These are phyloP conservation scores for Plenodomus lindquistii DNA, from an alignment of 2,329 filamentous ascomycete species.

Conservation along the genomic window DNA sequence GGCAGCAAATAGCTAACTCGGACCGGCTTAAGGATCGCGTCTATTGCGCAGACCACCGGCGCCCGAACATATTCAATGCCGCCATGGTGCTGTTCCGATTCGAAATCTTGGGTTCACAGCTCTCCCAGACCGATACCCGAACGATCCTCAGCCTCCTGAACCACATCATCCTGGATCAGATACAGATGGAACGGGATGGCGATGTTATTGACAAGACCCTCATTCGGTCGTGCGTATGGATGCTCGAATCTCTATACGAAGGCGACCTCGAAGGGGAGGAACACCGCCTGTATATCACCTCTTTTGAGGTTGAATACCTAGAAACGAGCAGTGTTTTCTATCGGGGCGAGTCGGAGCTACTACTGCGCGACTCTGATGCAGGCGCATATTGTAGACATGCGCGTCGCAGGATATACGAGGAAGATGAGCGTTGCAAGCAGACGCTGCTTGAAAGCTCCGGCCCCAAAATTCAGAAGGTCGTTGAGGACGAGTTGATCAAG, in stretches of 20 bases:
- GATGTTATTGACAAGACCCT: conserved; percentile 84
- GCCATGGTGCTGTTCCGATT: conserved; percentile 89
- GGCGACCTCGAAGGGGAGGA: conserved; percentile 75
- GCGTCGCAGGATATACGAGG: conserved; percentile 74
- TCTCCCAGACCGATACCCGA: conserved; percentile 49
- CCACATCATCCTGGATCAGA: conserved; percentile 83
- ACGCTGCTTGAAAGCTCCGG: conserved; percentile 75
- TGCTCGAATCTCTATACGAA: conserved; percentile 89
- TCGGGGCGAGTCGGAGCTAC: conserved; percentile 68
- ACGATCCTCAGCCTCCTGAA: conserved; percentile 76
- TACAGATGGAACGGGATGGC: conserved; percentile 88
- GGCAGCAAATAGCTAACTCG: conserved; percentile 22
- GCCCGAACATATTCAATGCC: conserved; percentile 78
- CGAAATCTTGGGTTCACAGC: conserved; percentile 70
- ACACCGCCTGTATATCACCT: conserved; percentile 79
- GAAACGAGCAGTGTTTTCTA: conserved; percentile 75
- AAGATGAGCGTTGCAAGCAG: conserved; percentile 79
- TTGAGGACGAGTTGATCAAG: conserved; percentile 80
- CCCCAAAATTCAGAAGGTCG: conserved; percentile 72
- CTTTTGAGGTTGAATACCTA: conserved; percentile 81
- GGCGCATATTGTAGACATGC: conserved; percentile 80
- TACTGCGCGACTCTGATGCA: conserved; percentile 79
- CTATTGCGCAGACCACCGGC: conserved; percentile 72
- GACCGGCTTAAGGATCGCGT: conserved; percentile 68
- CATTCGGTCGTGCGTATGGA: conserved; percentile 80